These are phyloP conservation scores for Pleurotus ostreatus DNA, from an alignment of 768 basidiomycete species.

Conservation along the genomic window DNA sequence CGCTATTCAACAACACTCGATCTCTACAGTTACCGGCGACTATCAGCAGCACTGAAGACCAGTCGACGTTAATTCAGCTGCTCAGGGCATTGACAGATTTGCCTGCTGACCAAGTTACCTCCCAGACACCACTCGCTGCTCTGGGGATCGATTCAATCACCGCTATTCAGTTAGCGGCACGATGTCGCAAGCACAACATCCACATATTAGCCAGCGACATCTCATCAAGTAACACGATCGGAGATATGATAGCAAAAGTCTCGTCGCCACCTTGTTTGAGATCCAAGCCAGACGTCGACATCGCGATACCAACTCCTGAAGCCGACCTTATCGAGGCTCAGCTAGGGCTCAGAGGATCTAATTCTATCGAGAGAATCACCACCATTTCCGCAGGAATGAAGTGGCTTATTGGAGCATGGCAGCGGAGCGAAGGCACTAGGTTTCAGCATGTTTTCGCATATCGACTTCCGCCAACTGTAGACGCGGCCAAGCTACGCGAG, in stretches of 20 bases:
- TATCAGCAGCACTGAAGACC: neutral
- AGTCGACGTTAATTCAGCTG: constrained; percentile 8
- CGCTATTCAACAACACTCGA: too few relatives aligned
- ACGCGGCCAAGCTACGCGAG: constrained; percentile 20
- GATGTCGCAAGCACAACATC: constrained; percentile 33
- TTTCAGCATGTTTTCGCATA: constrained; percentile 44
- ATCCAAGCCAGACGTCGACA: neutral
- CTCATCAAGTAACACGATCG: constrained; percentile 34
- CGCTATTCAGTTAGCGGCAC: constrained; percentile 40
- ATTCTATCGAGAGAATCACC: constrained; percentile 21
- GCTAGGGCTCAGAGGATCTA: constrained; percentile 12
- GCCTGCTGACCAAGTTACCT: constrained; percentile 23
- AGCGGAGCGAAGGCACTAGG: constrained; percentile 31
- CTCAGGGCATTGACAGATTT: constrained; percentile 22
- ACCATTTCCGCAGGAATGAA: constrained; percentile 28
- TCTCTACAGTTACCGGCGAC: constrained; percentile 9
- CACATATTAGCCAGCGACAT: constrained; percentile 32
- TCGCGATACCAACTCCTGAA: constrained; percentile 13
- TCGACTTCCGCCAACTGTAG: constrained; percentile 24
- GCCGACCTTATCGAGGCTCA: constrained; percentile 15
- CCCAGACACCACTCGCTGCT: constrained; percentile 31
- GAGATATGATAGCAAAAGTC: constrained; percentile 21
- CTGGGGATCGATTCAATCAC: constrained; percentile 49
- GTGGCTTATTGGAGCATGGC: constrained; percentile 40
- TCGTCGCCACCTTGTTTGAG: neutral